Base-by-base conservation (phyloP, 805 yeast genomes). In the Saturnispora hagleri region DNA sequence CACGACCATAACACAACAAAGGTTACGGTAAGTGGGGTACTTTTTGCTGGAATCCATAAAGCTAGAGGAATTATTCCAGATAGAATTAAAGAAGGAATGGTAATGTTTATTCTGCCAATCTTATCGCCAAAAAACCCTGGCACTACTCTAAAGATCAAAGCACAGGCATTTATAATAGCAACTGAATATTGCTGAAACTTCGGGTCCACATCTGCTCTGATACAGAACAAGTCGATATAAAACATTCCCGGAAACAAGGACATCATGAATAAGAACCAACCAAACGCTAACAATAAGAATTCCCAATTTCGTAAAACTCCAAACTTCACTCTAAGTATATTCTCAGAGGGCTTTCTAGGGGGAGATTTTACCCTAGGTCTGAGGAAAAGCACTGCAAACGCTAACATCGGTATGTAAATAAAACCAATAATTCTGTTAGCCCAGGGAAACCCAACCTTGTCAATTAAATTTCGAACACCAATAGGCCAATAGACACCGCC, bases 181-280 rank as follows among this genome's bases (percentile, higher is more conserved):
- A 77, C 43, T 75, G 66, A 79, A 74, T 76, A 43, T 77, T 76
- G 3, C 76, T 63, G 9, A 73, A 79, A 22, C 73, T 66, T 2
- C 77, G 69, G 67, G 13, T 81, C 70, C 56, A 74, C 77, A 45
- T 75, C 74, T 2, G 80, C 74, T 58, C 81, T 63, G 13, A 74
- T 68, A 61, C 81, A 80, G 50, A 79, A 67, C 33, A 79, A 66
- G 42, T 79, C 75, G 34, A 77, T 79, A 57, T 80, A 81, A 3
- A 82, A 85, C 53, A 80, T 67, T 62, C 79, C 73, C 13, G 82
- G 74, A 42, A 73, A 66, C 7, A 72, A 47, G 1, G 58, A 57
- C 17, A 63, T 38, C 46, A 62, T 51, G 22, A 58, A 64, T 3
- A 73, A 59, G 61, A 73, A 77, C 24, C 71, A 60, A 2, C 66